A percentile compares a stretch with the other conserved stretches of the same genome.
Conservation (phyloP, 2,329 filamentous ascomycete genomes). For the Volutella citrinella region DNA sequence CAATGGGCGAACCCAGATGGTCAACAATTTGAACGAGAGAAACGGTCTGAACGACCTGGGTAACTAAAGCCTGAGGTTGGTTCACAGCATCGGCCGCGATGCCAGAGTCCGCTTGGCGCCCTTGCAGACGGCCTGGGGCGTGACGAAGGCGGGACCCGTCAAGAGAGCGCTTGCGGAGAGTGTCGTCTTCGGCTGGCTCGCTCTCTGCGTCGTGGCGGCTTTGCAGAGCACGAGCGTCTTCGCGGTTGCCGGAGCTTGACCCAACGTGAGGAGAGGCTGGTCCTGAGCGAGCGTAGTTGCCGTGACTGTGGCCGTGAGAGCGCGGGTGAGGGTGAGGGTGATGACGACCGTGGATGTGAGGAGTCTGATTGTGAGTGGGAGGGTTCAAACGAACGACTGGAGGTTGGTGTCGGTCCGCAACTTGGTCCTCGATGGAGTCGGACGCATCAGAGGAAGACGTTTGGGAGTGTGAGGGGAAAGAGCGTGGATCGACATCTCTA, state of each 20-base stretch:
- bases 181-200: too few relatives aligned
- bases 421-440: too few relatives aligned
- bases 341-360: constrained; percentile 14
- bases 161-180: constrained; percentile 25
- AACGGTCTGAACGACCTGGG: constrained; percentile 51
- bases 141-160: constrained; percentile 18
- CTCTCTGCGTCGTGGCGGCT: too few relatives aligned
- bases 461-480: constrained; percentile 14
- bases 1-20: constrained; percentile 41
- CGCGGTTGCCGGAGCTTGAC: too few relatives aligned
- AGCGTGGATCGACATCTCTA: constrained; percentile 22
- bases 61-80: constrained; percentile 33
- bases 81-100: constrained; percentile 15
- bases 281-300: constrained; percentile 2
- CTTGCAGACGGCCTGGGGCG: constrained; percentile 20
- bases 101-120: constrained; percentile 16
- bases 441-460: constrained; percentile 18
- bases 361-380: constrained; percentile 21
- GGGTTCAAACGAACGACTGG: too few relatives aligned
- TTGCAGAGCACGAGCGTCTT: too few relatives aligned
- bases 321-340: constrained; percentile 12
- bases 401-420: too few relatives aligned
- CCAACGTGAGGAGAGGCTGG: constrained; percentile 1
- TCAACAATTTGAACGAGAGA: constrained; percentile 54
- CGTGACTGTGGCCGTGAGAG: constrained; percentile 7